phyloP scores from a whole-genome alignment of 1,284 basidiomycete species.

The Ustilago loliicola region DNA sequence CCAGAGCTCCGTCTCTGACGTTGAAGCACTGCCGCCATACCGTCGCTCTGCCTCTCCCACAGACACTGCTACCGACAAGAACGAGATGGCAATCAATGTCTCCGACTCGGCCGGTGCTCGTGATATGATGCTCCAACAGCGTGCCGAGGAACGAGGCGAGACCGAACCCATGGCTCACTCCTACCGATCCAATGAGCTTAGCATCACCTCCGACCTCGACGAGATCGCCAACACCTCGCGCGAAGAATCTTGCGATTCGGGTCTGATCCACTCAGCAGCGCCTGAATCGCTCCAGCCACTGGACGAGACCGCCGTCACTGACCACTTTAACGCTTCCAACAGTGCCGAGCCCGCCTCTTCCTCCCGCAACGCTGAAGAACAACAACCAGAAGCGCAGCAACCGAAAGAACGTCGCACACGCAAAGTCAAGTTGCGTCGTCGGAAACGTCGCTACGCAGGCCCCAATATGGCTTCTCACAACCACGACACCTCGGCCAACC shows the following conservation, averaged over 20 bases:
- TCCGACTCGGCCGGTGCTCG: conserved; percentile 57
- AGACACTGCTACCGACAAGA: conserved; percentile 29
- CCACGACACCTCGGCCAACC: conserved; percentile 65
- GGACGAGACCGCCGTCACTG: conserved; percentile 10
- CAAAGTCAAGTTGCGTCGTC: conserved; percentile 37
- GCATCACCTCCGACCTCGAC: conserved; percentile 36
- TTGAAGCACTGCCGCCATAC: conserved; percentile 32
- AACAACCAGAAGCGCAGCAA: conserved; percentile 11
- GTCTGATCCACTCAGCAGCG: not conserved
- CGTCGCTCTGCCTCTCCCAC: conserved; percentile 23
- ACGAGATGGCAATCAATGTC: conserved; percentile 39
- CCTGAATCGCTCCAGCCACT: conserved; percentile 12
- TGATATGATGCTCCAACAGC: conserved; percentile 60
- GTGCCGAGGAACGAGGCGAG: conserved; percentile 49
- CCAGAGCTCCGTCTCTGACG: conserved; percentile 47
- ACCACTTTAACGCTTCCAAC: not conserved
- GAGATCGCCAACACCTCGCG: conserved; percentile 26
- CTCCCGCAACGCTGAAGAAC: conserved; percentile 8
- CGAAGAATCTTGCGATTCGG: conserved; percentile 8
- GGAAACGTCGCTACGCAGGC: conserved; percentile 49
- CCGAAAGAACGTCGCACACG: conserved; percentile 37
- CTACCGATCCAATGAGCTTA: conserved; percentile 46
- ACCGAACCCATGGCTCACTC: conserved; percentile 43
- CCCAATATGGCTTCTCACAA: conserved; percentile 70
- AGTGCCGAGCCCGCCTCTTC: not conserved